Conservation (phyloP, 495 filamentous ascomycete genomes). For the Penicillium chermesinum region DNA sequence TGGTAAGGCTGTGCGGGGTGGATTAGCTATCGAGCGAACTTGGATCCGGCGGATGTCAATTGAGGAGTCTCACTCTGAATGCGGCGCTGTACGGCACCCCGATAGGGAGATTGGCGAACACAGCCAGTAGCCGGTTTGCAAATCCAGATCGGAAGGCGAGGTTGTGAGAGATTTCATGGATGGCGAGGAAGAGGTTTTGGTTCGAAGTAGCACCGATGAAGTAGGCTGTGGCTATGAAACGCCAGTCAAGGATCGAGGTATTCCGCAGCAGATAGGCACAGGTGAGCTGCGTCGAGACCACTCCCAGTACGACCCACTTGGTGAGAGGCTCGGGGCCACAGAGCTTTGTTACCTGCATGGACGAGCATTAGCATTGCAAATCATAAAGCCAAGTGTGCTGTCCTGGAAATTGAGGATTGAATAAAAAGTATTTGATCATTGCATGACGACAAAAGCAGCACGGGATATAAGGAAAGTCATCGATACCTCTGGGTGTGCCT, state of each 20-base stretch:
- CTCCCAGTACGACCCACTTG: constrained; percentile 82
- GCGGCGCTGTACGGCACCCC: constrained; percentile 94
- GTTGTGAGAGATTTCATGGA: constrained; percentile 99
- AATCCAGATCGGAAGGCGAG: constrained; percentile 84
- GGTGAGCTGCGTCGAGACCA: constrained; percentile 75
- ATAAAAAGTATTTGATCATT: neutral
- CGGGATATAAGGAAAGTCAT: neutral
- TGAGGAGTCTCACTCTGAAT: constrained; percentile 80
- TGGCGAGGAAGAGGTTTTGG: constrained; percentile 98
- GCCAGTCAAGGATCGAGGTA: constrained; percentile 74
- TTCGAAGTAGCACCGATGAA: constrained; percentile 92
- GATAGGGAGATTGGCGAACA: constrained; percentile 94
- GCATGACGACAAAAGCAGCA: too few relatives aligned
- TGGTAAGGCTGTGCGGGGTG: constrained; percentile 99
- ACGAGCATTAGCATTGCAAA: constrained; percentile 8
- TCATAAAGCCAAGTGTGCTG: neutral
- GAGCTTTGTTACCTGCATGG: constrained; percentile 80
- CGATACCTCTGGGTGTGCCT: constrained; percentile 89
- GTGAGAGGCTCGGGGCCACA: constrained; percentile 95
- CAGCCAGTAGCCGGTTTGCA: constrained; percentile 79
- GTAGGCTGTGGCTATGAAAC: constrained; percentile 83
- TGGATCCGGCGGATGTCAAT: too few relatives aligned
- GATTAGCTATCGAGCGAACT: too few relatives aligned
- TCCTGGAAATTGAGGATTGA: neutral
- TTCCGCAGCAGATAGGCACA: constrained; percentile 77